Percentiles rank a stretch among this genome's conserved stretches.
phyloP scores from a whole-genome alignment of 176 grass and related monocot genomes.

The Aegilops speltoides region DNA sequence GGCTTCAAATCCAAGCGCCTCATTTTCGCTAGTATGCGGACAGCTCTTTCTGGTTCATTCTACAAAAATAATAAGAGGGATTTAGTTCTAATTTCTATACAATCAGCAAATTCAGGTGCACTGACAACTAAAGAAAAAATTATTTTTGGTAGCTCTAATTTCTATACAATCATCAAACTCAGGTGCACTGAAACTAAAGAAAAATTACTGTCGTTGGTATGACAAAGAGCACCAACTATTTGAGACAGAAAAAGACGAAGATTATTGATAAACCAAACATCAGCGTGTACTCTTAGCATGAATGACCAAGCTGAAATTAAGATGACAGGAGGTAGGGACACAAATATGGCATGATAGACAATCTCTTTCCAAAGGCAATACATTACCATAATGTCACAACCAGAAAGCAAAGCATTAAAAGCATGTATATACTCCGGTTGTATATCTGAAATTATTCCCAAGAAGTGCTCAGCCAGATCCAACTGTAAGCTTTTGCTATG shows the following conservation, averaged over 20 bases:
- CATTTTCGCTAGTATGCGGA: slow-evolving; percentile 69
- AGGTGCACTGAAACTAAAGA: slow-evolving; percentile 5
- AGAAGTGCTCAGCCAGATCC: slow-evolving; percentile 65
- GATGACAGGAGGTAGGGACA: neutral
- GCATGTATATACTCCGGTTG: slow-evolving; percentile 46
- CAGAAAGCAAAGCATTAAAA: slow-evolving; percentile 66
- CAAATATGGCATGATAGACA: slow-evolving; percentile 22
- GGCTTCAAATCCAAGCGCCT: slow-evolving; percentile 67
- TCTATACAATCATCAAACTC: neutral
- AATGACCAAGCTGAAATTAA: slow-evolving; percentile 2
- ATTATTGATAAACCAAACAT: neutral
- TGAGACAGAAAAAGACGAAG: slow-evolving; percentile 2
- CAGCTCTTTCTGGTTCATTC: slow-evolving; percentile 78
- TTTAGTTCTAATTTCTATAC: slow-evolving; percentile 6
- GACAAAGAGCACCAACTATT: slow-evolving; percentile 6
- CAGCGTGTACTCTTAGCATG: neutral
- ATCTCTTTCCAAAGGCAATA: slow-evolving; percentile 15
- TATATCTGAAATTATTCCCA: slow-evolving; percentile 61
- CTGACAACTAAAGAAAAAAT: slow-evolving; percentile 2
- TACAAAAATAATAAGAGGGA: slow-evolving; percentile 30
- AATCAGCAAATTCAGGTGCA: neutral
- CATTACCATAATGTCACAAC: slow-evolving; percentile 73
- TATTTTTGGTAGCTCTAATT: neutral
- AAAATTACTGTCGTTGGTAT: neutral
- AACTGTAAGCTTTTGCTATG: slow-evolving; percentile 63